phyloP scores from a whole-genome alignment of 352 stramenopile species.

The Phytopythium montanum region DNA sequence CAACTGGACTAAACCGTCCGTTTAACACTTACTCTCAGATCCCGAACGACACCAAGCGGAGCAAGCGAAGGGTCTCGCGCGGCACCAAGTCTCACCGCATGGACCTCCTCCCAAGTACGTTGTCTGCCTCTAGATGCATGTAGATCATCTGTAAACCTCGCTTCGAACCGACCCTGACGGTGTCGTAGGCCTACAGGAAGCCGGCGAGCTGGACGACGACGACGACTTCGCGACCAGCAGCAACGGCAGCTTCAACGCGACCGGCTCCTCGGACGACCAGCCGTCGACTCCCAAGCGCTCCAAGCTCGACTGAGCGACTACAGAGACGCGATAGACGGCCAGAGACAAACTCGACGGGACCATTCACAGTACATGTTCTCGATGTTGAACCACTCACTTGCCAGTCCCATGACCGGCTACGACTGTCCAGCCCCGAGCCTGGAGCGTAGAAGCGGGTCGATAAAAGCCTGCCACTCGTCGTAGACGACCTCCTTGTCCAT shows the following conservation, averaged over 20 bases:
- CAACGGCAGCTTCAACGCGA: not conserved
- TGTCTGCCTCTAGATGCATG: not conserved
- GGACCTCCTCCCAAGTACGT: slow-evolving; percentile 3
- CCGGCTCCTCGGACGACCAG: not conserved
- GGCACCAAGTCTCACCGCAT: not conserved
- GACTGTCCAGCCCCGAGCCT: not conserved
- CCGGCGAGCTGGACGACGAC: not conserved
- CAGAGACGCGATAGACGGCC: not conserved
- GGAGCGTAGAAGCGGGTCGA: slow-evolving; percentile 41
- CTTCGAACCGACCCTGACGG: not conserved
- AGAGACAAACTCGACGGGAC: not conserved
- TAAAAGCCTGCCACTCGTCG: slow-evolving; percentile 53
- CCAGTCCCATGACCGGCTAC: not conserved
- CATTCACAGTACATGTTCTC: not conserved
- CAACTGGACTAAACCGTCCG: not conserved
- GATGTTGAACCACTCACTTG: not conserved
- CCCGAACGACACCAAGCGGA: not conserved
- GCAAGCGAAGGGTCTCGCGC: not conserved
- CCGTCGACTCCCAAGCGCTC: not conserved
- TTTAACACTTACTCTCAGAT: not conserved
- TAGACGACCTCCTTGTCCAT: slow-evolving; percentile 53
- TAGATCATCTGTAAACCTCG: not conserved
- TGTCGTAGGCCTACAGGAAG: not conserved
- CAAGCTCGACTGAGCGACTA: not conserved
- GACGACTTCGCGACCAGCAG: slow-evolving; percentile 2